Evolutionary conservation across 2,329 filamentous ascomycete species (phyloP).

Genomic region (Calonectria pseudoreteaudii): DNA sequence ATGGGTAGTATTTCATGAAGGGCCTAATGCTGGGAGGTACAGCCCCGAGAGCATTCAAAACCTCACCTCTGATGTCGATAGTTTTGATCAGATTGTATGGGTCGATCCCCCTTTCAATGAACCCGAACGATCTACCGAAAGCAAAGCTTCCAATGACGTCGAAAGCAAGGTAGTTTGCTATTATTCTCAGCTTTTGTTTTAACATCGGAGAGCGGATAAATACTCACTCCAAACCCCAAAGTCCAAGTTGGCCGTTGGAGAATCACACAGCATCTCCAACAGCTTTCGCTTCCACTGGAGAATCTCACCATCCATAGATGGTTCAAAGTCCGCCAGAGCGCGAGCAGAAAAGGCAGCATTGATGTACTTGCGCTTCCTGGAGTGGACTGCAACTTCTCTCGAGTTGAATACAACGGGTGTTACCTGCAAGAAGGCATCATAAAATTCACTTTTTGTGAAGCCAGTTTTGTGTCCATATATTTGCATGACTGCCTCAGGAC

Average conservation of each 20-base stretch:
- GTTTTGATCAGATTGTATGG: background rate
- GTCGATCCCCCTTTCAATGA: background rate
- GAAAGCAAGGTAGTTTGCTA: background rate
- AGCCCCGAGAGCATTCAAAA: background rate
- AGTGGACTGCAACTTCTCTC: background rate
- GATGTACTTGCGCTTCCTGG: background rate
- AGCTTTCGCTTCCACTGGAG: background rate
- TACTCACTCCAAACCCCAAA: background rate
- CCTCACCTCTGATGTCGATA: background rate
- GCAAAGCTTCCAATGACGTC: background rate
- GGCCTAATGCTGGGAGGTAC: background rate
- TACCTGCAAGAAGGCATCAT: background rate
- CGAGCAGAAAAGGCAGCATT: background rate
- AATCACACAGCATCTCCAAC: background rate
- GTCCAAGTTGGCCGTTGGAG: background rate
- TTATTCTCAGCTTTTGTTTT: background rate
- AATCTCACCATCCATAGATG: background rate
- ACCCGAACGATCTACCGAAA: background rate
- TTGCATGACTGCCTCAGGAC: background rate
- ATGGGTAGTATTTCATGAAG: background rate
- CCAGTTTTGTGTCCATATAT: constrained; percentile 2
- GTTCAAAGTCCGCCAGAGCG: background rate
- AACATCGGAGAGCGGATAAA: too few relatives aligned
- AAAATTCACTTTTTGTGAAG: background rate
- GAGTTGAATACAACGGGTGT: background rate